Evolutionary conservation across 768 basidiomycete genomes (phyloP).

Genomic region (Mycena rebaudengoi): DNA sequence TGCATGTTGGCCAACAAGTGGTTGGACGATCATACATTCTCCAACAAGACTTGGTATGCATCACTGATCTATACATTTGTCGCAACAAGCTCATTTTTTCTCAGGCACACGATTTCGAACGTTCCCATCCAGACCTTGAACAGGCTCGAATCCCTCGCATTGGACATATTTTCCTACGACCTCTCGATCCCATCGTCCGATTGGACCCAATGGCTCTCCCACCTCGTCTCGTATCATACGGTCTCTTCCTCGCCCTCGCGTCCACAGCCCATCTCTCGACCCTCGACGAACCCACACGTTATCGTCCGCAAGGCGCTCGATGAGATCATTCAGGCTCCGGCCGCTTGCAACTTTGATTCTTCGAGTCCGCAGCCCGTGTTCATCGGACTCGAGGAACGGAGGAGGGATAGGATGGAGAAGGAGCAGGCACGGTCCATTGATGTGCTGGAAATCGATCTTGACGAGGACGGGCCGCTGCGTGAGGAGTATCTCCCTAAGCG

Average conservation of each 20-base stretch:
- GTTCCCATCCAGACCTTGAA: slow-evolving; percentile 77
- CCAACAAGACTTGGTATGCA: slow-evolving; percentile 88
- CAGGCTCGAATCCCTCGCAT: slow-evolving; percentile 71
- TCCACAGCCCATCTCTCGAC: slow-evolving; percentile 82
- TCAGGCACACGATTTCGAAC: slow-evolving; percentile 83
- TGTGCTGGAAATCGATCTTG: slow-evolving; percentile 77
- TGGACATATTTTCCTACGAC: slow-evolving; percentile 77
- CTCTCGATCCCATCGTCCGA: slow-evolving; percentile 68
- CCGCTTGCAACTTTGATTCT: slow-evolving; percentile 36
- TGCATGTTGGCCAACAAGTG: slow-evolving; percentile 91
- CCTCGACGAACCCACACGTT: slow-evolving; percentile 74
- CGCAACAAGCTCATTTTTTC: slow-evolving; percentile 17
- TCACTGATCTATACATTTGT: neutral
- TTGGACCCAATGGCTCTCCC: slow-evolving; percentile 78
- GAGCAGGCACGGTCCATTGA: slow-evolving; percentile 53
- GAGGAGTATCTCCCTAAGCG: slow-evolving; percentile 84
- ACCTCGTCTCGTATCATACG: slow-evolving; percentile 71
- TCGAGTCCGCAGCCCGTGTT: slow-evolving; percentile 70
- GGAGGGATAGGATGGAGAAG: slow-evolving; percentile 58
- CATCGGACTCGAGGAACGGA: slow-evolving; percentile 73
- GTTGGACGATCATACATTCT: slow-evolving; percentile 89
- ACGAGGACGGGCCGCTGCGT: slow-evolving; percentile 83
- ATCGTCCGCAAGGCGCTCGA: slow-evolving; percentile 76
- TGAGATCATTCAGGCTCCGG: slow-evolving; percentile 66
- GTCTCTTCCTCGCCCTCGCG: slow-evolving; percentile 65